Conservation (phyloP, 1,284 basidiomycete species). For the Trametes sp. region DNA sequence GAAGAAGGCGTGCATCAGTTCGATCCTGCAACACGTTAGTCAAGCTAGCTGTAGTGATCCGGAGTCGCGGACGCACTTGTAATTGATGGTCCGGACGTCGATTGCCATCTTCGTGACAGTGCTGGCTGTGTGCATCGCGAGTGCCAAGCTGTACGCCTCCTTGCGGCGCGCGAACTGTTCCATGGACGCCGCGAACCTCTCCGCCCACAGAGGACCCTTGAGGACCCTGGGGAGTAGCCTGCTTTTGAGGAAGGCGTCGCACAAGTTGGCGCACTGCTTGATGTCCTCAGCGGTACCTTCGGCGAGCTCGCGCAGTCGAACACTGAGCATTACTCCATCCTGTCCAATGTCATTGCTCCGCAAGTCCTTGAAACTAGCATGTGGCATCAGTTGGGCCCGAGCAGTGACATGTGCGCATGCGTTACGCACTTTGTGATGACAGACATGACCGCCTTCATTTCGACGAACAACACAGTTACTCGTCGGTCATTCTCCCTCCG, state of each 20-base stretch:
- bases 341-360: constrained; percentile 22
- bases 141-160: constrained; percentile 42
- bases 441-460: constrained; percentile 33
- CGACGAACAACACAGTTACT: constrained; percentile 43
- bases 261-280: constrained; percentile 41
- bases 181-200: constrained; percentile 43
- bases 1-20: constrained; percentile 4
- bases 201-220: constrained; percentile 47
- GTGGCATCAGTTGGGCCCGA: constrained; percentile 19
- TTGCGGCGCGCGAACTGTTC: constrained; percentile 44
- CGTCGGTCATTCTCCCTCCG: constrained; percentile 38
- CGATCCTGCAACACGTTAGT: background rate
- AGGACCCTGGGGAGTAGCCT: constrained; percentile 46
- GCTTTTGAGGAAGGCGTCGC: constrained; percentile 44
- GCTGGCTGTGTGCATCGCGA: constrained; percentile 43
- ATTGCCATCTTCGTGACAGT: background rate
- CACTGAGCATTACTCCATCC: constrained; percentile 36
- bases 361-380: constrained; percentile 6
- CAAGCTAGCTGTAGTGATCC: too few relatives aligned
- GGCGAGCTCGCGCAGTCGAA: constrained; percentile 32
- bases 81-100: constrained; percentile 6
- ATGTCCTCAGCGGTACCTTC: constrained; percentile 39
- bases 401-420: background rate
- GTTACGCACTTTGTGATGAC: constrained; percentile 40
- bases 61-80: constrained; percentile 2